phyloP scores from a whole-genome alignment of 1,284 basidiomycete genomes.

The Apiotrichum brassicae region DNA sequence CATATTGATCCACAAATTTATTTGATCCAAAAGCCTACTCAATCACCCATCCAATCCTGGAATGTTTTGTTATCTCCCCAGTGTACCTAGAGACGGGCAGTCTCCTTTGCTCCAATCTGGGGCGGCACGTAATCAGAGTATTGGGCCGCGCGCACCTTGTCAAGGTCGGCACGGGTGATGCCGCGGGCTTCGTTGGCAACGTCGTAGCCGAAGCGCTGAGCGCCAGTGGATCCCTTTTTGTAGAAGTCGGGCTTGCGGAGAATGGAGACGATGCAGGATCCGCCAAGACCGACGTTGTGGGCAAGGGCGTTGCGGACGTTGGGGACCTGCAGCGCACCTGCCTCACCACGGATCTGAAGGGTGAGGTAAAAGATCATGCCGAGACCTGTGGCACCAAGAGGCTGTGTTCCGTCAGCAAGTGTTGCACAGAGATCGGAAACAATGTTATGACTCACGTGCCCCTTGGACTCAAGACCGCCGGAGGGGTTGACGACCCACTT shows the following conservation, averaged over 20 bases:
- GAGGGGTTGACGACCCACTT: constrained; percentile 20
- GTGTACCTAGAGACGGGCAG: neutral
- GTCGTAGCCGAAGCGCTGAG: constrained; percentile 14
- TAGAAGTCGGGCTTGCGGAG: constrained; percentile 15
- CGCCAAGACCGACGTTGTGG: constrained; percentile 21
- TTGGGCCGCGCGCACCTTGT: constrained; percentile 12
- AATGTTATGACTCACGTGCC: constrained; percentile 3
- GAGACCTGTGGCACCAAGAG: constrained; percentile 19
- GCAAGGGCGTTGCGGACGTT: constrained; percentile 16
- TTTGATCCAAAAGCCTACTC: neutral
- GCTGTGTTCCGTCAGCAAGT: neutral
- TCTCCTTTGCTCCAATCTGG: neutral
- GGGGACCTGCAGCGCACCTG: constrained; percentile 14
- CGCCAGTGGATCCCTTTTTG: constrained; percentile 11
- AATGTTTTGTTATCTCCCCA: too few relatives aligned
- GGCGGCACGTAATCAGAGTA: constrained; percentile 8
- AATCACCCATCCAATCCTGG: neutral
- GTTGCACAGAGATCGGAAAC: too few relatives aligned
- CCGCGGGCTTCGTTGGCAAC: constrained; percentile 14
- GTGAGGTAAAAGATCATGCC: constrained; percentile 24
- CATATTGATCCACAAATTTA: too few relatives aligned
- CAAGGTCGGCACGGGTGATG: constrained; percentile 12
- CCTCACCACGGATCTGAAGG: constrained; percentile 17
- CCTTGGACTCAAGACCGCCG: constrained; percentile 20
- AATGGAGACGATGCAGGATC: constrained; percentile 14